Base-by-base conservation (phyloP, 768 basidiomycete genomes). In the Multifurca ochricompacta region DNA sequence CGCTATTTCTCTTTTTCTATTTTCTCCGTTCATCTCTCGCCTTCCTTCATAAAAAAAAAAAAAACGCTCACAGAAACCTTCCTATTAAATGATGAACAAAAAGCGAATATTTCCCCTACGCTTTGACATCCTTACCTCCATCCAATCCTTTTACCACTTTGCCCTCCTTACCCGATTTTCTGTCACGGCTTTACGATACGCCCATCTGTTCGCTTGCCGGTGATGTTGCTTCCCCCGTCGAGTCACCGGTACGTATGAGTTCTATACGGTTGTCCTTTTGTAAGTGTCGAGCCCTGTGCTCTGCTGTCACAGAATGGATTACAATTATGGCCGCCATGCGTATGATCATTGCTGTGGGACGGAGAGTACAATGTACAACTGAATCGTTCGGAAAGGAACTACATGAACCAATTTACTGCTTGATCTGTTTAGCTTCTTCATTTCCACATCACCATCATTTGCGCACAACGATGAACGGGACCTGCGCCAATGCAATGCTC, bases 381-480 rank as follows among this genome's bases (percentile, higher is more conserved):
- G 23, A 25, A 37, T 35, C 43, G 5, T 27, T 45, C 30, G 6
- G 14, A 34, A 45, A 34, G n/a, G 23, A 9, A 18, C 14, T 55
- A 58, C 53, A 55, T 35, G 30, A 35, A 55, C 46, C 36, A 54
- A 28, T 35, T 23, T 40, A 45, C n/a, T 54, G 14, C 32, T 27
- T 11, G 3, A 21, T 51, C 18, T 36, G 18, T 13, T 56, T 36
- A 16, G 21, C 11, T 10, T 5, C 35, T 21, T 14, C 14, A 11
- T 19, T 25, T 35, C 14, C n/a, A 14, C 21, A 19, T 48, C 31
- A 27, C 35, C 27, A 59, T 73, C 68, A 86, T 62, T 88, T 78
- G 47, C 71, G 73, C 19, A 92, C 80, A 50, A 91, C 79, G 62
- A 91, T 80, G 75, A 91, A 92, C 0, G 89, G 89, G 21, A 92